Percentiles rank a stretch among this genome's conserved stretches.
phyloP scores from a whole-genome alignment of 2,329 filamentous ascomycete species.

The Tolypocladium nubicola region DNA sequence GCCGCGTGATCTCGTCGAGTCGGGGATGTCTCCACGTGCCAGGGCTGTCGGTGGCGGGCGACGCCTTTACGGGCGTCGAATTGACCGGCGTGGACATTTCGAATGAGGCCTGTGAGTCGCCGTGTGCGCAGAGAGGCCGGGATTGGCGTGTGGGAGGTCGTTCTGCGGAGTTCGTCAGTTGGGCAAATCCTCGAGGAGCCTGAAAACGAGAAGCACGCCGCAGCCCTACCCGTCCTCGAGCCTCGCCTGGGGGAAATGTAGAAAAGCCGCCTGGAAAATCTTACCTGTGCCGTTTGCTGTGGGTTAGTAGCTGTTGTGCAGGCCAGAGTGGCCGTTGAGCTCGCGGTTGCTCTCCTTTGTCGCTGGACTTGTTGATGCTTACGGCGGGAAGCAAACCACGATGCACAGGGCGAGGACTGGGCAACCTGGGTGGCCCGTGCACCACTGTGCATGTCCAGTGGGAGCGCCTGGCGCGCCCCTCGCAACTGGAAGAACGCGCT shows the following conservation, averaged over 20 bases:
- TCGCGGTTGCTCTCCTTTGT: constrained; percentile 15
- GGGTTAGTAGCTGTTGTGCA: constrained; percentile 18
- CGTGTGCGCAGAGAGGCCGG: neutral
- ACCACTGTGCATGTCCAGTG: too few species aligned
- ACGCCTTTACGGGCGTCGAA: constrained; percentile 30
- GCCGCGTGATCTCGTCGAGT: constrained; percentile 73
- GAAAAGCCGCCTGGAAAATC: neutral
- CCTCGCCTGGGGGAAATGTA: neutral
- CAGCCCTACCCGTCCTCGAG: neutral
- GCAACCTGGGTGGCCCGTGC: neutral
- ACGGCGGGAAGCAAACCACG: constrained; percentile 4
- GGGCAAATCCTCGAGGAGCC: neutral
- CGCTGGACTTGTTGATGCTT: constrained; percentile 21
- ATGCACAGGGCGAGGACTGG: neutral
- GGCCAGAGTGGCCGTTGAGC: constrained; percentile 20
- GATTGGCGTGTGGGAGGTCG: neutral
- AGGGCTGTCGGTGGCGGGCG: constrained; percentile 40
- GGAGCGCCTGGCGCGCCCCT: neutral
- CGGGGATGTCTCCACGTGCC: constrained; percentile 89
- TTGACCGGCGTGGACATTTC: constrained; percentile 20
- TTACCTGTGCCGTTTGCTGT: constrained; percentile 6
- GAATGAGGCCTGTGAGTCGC: neutral
- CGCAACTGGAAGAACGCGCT: neutral
- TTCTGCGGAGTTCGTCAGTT: neutral
- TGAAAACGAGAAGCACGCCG: neutral